phyloP scores from a whole-genome alignment of 1,139 yeast species.

The Blastobotrys serpentis region DNA sequence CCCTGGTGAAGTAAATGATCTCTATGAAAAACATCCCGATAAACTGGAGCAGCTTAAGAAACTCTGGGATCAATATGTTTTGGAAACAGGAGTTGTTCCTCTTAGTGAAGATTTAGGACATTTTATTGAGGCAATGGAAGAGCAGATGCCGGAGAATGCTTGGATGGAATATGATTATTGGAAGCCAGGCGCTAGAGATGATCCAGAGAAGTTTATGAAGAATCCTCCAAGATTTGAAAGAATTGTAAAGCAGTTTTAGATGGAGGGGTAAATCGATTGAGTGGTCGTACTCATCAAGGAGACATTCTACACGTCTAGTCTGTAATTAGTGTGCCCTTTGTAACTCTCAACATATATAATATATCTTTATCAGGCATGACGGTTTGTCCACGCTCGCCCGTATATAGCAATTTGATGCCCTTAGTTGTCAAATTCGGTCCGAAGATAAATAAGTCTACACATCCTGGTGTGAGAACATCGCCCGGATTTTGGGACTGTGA shows the following conservation, averaged over 20 bases:
- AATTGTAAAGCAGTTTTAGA: conserved; percentile 23
- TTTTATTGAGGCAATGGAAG: conserved; percentile 16
- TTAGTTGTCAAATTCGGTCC: too few relatives aligned
- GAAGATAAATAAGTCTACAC: too few relatives aligned
- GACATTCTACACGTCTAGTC: too few relatives aligned
- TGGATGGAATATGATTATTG: conserved; percentile 19
- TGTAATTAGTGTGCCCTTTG: too few relatives aligned
- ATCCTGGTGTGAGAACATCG: too few relatives aligned
- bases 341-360: too few relatives aligned
- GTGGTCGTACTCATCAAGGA: too few relatives aligned
- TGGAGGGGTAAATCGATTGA: neutral
- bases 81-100: conserved; percentile 55
- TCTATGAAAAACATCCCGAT: conserved; percentile 40
- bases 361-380: too few relatives aligned
- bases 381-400: too few relatives aligned
- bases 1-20: conserved; percentile 50
- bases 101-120: conserved; percentile 23
- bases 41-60: conserved; percentile 44
- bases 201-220: conserved; percentile 12
- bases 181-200: conserved; percentile 17
- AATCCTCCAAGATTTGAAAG: conserved; percentile 11
- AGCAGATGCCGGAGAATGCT: conserved; percentile 15
- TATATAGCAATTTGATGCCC: too few relatives aligned
- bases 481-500: too few relatives aligned
- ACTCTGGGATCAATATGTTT: conserved; percentile 54